Evolutionary conservation across 2,329 filamentous ascomycete genomes (phyloP), one percentile per base, ranked within the genome.

Genomic region (Exophiala aquamarina): DNA sequence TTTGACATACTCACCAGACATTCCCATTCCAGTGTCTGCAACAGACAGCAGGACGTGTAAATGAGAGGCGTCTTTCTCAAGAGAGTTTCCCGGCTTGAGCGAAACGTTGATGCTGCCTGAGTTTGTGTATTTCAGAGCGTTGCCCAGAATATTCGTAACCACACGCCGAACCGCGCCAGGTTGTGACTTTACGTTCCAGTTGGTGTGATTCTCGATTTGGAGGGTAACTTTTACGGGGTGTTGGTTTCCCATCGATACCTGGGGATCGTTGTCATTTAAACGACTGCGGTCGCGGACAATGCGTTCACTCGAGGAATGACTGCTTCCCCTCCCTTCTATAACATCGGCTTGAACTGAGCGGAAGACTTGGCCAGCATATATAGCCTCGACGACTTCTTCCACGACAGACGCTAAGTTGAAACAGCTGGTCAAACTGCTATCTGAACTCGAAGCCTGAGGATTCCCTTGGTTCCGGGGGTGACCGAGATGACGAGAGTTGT

Each of bases 21-120:
- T 88, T 1, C 84, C 85, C 35, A 74, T 75, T 1, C 84, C 85
- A 0, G 84, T 83, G 55, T 88, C 84, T 0, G 71, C 69, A 1
- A 88, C 76, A 0, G 70, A 76, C 13, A 79, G 46, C 0, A 63
- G 62, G 3, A 68, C 59, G 14, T 66, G 41, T 13, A 51, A 39
- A 23, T 45, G 33, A 5, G 69, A 66, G 39, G 66, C 63, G 1
- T 60, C 42, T 5, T 61, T 64, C 10, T 65, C 55, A 4, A 63
- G 58, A 2, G 58, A 62, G n/a, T 55, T 57, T 13, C 63, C 64
- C 2, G 60, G 50, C 43, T 64, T 61, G 10, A 78, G 52, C 2
- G 59, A 65, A 3, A 79, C 64, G 6, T 70, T 68, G 2, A 83
- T 71, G 43, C 67, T 75, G 3, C 80, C 80, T 1, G 65, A 59